A percentile compares a stretch with the other conserved stretches of the same genome.
phyloP scores from a whole-genome alignment of 2,329 filamentous ascomycete species.

The Alternaria tenuissima region DNA sequence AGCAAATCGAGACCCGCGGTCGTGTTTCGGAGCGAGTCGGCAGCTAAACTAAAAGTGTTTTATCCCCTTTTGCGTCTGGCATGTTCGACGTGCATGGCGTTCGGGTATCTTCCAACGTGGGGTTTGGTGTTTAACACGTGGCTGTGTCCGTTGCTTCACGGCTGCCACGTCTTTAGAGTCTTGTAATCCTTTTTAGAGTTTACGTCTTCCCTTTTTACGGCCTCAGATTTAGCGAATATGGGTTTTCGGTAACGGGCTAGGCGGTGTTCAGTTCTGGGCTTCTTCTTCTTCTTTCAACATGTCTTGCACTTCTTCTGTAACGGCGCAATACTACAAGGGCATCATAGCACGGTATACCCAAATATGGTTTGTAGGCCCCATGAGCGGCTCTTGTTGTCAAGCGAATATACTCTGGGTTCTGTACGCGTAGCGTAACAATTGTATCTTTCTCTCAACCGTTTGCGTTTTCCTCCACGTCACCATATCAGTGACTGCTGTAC shows the following conservation, averaged over 20 bases:
- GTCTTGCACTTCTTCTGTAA: constrained; percentile 3
- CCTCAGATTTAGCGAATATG: background rate
- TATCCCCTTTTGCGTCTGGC: constrained; percentile 1
- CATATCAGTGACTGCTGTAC: background rate
- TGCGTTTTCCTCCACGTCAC: background rate
- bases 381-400: constrained; percentile 4
- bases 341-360: constrained; percentile 24
- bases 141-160: background rate
- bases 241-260: background rate
- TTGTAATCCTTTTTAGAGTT: constrained; percentile 3
- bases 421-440: constrained; percentile 8
- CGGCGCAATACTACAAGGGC: constrained; percentile 17
- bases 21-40: constrained; percentile 24
- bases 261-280: background rate
- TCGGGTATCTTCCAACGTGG: background rate
- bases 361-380: constrained; percentile 4
- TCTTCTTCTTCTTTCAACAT: background rate
- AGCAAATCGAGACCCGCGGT: constrained; percentile 28
- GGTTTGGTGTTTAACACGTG: background rate
- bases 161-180: background rate
- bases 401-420: constrained; percentile 5
- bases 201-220: background rate
- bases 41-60: constrained; percentile 21
- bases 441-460: background rate
- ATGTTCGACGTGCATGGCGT: background rate